Evolutionary conservation across 1,284 basidiomycete species (phyloP).

Genomic region (Cryptococcus neoformans): DNA sequence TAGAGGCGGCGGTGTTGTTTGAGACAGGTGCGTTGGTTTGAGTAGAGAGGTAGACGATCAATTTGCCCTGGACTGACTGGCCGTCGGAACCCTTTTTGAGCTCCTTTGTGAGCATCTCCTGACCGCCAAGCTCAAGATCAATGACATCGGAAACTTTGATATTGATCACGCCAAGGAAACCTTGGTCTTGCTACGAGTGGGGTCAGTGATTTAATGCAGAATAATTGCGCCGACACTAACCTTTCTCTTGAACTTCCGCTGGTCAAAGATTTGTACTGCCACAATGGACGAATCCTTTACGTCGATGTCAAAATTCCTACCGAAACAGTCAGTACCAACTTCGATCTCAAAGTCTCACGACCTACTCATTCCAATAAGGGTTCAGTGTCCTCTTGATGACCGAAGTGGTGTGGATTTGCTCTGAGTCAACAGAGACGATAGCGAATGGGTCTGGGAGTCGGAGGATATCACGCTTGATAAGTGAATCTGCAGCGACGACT

Average conservation of each 20-base stretch:
- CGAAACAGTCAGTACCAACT: not conserved
- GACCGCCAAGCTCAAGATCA: constrained; percentile 82
- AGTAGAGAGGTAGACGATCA: constrained; percentile 79
- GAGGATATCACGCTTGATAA: constrained; percentile 87
- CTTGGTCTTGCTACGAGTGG: constrained; percentile 58
- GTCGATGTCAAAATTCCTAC: constrained; percentile 74
- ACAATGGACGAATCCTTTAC: constrained; percentile 81
- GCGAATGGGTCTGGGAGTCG: constrained; percentile 91
- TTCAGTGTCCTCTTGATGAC: constrained; percentile 87
- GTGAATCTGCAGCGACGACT: constrained; percentile 86
- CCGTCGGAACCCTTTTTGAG: constrained; percentile 84
- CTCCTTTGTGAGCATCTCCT: constrained; percentile 77
- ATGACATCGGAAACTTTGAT: constrained; percentile 84
- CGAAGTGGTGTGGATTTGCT: constrained; percentile 88
- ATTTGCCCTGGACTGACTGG: constrained; percentile 78
- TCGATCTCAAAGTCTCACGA: not conserved
- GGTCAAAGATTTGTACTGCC: constrained; percentile 94
- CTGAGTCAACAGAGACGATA: constrained; percentile 89
- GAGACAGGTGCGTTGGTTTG: constrained; percentile 70
- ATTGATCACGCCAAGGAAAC: constrained; percentile 92
- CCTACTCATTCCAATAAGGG: constrained; percentile 83
- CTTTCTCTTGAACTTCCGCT: constrained; percentile 92
- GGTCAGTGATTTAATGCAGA: not conserved
- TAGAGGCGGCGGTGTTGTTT: constrained; percentile 8
- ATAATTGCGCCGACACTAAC: constrained; percentile 9